Base-by-base conservation (phyloP, 495 filamentous ascomycete species). In the Hyaloscypha hepaticicola region DNA sequence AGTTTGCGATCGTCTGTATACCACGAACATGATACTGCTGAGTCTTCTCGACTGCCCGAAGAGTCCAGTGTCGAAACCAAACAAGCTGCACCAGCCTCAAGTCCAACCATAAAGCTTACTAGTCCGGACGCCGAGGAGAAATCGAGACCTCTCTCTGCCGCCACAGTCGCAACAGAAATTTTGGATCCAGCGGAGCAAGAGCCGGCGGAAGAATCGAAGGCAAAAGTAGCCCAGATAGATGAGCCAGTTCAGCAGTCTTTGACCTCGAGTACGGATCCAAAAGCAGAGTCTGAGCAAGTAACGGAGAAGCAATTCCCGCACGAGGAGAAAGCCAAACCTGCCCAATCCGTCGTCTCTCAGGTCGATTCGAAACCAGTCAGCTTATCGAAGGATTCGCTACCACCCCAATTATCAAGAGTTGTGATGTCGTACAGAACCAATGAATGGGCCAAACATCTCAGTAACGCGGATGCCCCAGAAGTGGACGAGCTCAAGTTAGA, bases 391-490 rank as follows among this genome's bases (percentile, higher is more conserved):
- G 78, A 78, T 2, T 78, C 79, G 29, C 76, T 88, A 3, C 85
- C 86, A 3, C 68, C 75, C 3, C 79, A 78, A 22, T 56, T 87
- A n/a, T 93, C 93, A 1, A 88, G 81, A 59, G 80, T 96, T 12
- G 86, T 92, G 0, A 79, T 90, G 71, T 90, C 88, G 0, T 97
- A 95, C 69, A 85, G 94, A 53, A 97, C 93, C 5, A 96, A 96
- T 68, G 93, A 98, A 77, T 98, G 94, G 94, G 92, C 93, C 0
- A 97, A 97, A 71, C 92, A 97, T 75, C 77, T 96, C 22, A 84
- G 87, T 29, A 76, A 81, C 49, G 94, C 94, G 5, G 94, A 97
- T 21, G 77, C 75, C 4, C 93, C 92, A 26, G 87, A 90, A n/a
- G 69, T 85, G 5, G 90, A 94, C 16, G 79, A 82, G 1, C 73